Evolutionary conservation across 2,329 filamentous ascomycete genomes (phyloP), one percentile per base, ranked within the genome.

Genomic region (Talaromyces sp.): DNA sequence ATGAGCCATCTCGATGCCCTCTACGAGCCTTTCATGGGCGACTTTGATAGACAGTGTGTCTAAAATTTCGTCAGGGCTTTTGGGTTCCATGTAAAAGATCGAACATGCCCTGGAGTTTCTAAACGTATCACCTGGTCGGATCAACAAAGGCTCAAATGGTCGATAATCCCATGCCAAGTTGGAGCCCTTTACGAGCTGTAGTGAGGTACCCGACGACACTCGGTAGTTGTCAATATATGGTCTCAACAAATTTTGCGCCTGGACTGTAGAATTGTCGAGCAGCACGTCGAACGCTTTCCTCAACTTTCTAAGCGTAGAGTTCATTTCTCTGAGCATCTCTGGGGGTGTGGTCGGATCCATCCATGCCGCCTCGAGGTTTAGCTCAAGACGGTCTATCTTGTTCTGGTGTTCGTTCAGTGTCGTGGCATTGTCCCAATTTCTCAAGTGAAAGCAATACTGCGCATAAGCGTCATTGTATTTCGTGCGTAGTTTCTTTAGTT

Each of bases 161-260:
- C 92, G 86, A 1, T 83, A 81, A 73, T 96, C 91, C 86, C 88
- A 93, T 30, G 80, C 68, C 3, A 94, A 73, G 0, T 82, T 68
- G 0, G 86, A 83, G 1, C 72, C 82, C 78, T 56, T 76, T 72
- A 68, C 82, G 79, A 65, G 68, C 12, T 66, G 67, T 2, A 64
- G 66, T 1, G 61, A 59, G 14, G 34, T 18, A 7, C 59, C 54
- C 16, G 63, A 53, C 27, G 65, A 60, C 16, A 83, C 66, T 65
- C 84, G 82, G 52, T 81, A 72, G 68, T 87, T 85, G 67, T 90
- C 87, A 14, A 62, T 42, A 28, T 51, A 27, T 18, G 23, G 18
- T 8, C 10, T 27, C 44, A 47, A 10, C 18, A 8, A 8, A 8
- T 10, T 12, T 47, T 27, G 44, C 10, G 44, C 23, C 4, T 27